Evolutionary conservation across 768 basidiomycete species (phyloP).

Genomic region (Cystofilobasidium capitatum): DNA sequence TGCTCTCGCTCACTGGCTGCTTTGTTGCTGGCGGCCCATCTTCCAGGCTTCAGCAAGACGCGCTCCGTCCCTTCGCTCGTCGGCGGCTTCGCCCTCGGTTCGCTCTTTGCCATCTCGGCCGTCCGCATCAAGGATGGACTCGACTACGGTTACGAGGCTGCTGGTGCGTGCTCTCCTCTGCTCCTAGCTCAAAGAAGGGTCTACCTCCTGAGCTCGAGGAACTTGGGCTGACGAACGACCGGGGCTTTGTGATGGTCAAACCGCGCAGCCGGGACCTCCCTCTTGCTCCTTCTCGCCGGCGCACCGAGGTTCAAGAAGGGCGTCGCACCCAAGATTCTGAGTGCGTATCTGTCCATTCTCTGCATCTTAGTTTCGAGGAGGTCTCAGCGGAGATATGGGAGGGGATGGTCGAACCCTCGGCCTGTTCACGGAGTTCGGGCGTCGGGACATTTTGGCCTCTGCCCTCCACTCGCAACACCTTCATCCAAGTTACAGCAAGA

Average conservation of each 20-base stretch:
- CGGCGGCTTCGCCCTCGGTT: conserved; percentile 35
- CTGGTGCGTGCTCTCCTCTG: conserved; percentile 31
- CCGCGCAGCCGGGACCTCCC: conserved; percentile 10
- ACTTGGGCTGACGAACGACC: neutral
- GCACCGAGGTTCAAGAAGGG: conserved; percentile 10
- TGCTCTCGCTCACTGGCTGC: neutral
- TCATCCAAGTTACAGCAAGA: too few species aligned
- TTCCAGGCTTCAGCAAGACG: conserved; percentile 26
- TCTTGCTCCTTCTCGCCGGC: neutral
- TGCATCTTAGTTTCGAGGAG: neutral
- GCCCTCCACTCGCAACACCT: too few species aligned
- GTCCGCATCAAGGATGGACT: conserved; percentile 39
- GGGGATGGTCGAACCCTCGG: neutral
- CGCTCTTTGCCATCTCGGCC: conserved; percentile 34
- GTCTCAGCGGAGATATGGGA: neutral
- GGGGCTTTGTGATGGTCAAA: too few species aligned
- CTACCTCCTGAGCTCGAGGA: neutral
- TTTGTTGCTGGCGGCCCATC: neutral
- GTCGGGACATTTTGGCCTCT: too few species aligned
- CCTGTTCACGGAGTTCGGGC: neutral
- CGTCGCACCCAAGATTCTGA: conserved; percentile 12
- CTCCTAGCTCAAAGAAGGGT: neutral
- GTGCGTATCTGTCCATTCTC: neutral
- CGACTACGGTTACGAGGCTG: conserved; percentile 38
- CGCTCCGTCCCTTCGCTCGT: conserved; percentile 34